Percentiles rank a stretch among this genome's conserved stretches.
Conservation (phyloP, 345 rosid species). For the Arabis alpina region DNA sequence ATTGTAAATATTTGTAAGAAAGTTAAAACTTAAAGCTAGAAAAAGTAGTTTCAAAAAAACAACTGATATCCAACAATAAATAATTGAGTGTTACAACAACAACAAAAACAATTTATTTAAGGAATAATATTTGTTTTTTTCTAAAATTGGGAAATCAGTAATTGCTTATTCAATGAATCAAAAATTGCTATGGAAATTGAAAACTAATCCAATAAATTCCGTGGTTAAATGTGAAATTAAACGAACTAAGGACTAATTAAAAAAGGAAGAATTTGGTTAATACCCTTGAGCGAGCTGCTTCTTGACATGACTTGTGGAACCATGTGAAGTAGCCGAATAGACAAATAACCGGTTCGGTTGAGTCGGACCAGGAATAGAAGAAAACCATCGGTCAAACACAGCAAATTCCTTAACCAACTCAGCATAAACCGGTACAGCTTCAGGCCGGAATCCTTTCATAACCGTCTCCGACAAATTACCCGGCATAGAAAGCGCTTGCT, state of each 20-base stretch:
- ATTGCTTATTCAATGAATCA: neutral
- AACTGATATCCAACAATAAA: too few relatives aligned
- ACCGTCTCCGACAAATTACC: conserved; percentile 71
- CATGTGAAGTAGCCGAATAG: conserved; percentile 95
- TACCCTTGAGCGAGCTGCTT: conserved; percentile 79
- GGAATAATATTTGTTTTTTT: neutral
- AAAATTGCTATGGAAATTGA: conserved; percentile 3
- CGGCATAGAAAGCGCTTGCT: conserved; percentile 86
- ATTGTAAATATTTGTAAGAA: too few relatives aligned
- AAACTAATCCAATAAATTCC: neutral
- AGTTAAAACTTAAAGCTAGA: too few relatives aligned
- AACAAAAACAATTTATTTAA: too few relatives aligned
- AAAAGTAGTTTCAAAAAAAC: too few relatives aligned
- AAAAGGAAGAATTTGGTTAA: neutral
- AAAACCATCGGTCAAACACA: conserved; percentile 91
- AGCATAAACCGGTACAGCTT: conserved; percentile 69
- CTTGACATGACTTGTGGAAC: conserved; percentile 84
- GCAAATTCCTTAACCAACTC: conserved; percentile 74
- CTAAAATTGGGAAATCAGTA: neutral
- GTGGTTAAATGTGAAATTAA: neutral
- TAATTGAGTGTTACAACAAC: too few relatives aligned
- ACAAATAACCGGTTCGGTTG: conserved; percentile 92
- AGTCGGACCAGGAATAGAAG: conserved; percentile 96
- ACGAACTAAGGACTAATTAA: neutral
- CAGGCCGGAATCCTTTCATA: conserved; percentile 86